A percentile compares a stretch with the other conserved stretches of the same genome.
Evolutionary conservation across 345 rosid genomes (phyloP).

Genomic region (Brassica juncea): DNA sequence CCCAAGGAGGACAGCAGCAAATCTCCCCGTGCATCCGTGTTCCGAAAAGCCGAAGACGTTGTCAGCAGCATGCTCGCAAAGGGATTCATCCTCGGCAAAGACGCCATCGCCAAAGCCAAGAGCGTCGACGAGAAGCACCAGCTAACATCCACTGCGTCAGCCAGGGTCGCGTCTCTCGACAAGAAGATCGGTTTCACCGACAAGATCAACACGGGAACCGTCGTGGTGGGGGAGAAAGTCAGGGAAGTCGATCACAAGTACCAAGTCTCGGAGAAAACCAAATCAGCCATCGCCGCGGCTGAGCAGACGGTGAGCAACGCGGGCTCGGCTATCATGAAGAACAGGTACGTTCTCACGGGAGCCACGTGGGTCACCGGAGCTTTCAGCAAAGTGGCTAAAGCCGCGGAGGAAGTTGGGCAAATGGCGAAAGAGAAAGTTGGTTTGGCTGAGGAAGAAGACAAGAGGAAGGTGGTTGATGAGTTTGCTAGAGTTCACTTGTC

Average conservation of each 20-base stretch:
- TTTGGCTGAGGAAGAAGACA: slow-evolving; percentile 73
- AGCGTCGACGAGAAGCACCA: slow-evolving; percentile 86
- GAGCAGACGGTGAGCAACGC: slow-evolving; percentile 86
- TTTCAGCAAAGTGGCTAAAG: slow-evolving; percentile 76
- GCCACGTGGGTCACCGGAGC: slow-evolving; percentile 90
- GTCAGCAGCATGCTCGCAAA: slow-evolving; percentile 91
- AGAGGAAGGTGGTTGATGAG: slow-evolving; percentile 83
- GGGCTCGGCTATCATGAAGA: slow-evolving; percentile 92
- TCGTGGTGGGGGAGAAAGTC: slow-evolving; percentile 76
- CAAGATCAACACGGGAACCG: slow-evolving; percentile 73
- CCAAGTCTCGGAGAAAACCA: slow-evolving; percentile 95
- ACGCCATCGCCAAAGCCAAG: slow-evolving; percentile 89
- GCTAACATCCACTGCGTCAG: slow-evolving; percentile 82
- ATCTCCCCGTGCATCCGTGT: slow-evolving; percentile 61
- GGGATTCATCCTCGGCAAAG: slow-evolving; percentile 88
- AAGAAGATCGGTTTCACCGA: slow-evolving; percentile 80
- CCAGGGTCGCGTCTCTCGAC: slow-evolving; percentile 82
- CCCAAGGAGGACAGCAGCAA: slow-evolving; percentile 40
- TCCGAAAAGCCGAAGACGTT: slow-evolving; percentile 86
- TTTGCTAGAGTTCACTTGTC: slow-evolving; percentile 80
- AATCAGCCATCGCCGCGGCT: slow-evolving; percentile 81
- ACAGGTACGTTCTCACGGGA: slow-evolving; percentile 73
- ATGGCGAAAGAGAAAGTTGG: slow-evolving; percentile 89
- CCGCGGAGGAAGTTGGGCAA: slow-evolving; percentile 96
- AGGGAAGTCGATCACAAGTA: slow-evolving; percentile 91